Percentiles rank a stretch among this genome's conserved stretches.
These are phyloP conservation scores for Cytospora mali DNA, from an alignment of 2,329 filamentous ascomycete genomes.

Conservation along the genomic window DNA sequence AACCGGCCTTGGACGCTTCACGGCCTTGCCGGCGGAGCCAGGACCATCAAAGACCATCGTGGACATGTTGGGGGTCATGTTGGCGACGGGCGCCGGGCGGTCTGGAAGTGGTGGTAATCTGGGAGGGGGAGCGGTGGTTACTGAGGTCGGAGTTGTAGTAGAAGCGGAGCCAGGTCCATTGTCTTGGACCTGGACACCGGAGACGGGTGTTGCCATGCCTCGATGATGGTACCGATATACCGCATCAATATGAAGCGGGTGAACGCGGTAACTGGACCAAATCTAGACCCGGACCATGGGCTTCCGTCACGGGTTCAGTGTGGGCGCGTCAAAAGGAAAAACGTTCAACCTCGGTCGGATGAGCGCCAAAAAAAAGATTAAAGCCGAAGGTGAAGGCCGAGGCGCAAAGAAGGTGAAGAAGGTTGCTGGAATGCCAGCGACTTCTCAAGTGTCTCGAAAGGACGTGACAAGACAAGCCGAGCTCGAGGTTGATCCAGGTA, in stretches of 20 bases:
- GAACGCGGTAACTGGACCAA: not conserved
- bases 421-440: not conserved
- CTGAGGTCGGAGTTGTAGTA: conserved; percentile 20
- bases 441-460: not conserved
- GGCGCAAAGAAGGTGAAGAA: not conserved
- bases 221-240: not conserved
- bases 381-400: conserved; percentile 14
- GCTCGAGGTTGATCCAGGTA: not conserved
- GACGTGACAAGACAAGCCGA: not conserved
- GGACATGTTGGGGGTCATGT: conserved; percentile 27
- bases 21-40: conserved; percentile 38
- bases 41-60: conserved; percentile 30
- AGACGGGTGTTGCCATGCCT: conserved; percentile 25
- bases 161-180: conserved; percentile 24
- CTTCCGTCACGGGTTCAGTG: not conserved
- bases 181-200: conserved; percentile 22
- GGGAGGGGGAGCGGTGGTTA: conserved; percentile 10
- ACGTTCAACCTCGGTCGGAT: not conserved
- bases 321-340: not conserved
- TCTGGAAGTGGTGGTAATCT: conserved; percentile 14
- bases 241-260: conserved; percentile 21
- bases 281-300: conserved; percentile 7
- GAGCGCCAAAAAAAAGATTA: conserved; percentile 16
- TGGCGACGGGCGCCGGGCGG: conserved; percentile 22
- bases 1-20: conserved; percentile 57